Conservation (phyloP, 2,329 filamentous ascomycete species). For the Teratosphaeria zuluensis region DNA sequence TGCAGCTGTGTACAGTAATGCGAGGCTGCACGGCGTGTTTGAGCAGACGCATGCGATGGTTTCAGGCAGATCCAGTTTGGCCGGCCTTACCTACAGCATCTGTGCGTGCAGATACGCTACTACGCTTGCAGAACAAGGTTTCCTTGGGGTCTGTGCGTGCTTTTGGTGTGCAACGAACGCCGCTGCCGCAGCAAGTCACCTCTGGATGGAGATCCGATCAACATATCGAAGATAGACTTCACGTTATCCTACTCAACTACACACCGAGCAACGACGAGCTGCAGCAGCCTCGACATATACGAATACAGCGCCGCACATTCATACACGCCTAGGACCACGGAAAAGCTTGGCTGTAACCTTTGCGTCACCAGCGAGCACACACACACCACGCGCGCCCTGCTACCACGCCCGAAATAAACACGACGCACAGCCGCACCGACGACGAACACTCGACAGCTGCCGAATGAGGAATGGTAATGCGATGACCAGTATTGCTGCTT, state of each 20-base stretch:
- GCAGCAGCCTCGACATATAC: neutral
- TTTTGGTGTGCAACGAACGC: neutral
- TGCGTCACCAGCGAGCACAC: neutral
- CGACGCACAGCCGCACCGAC: neutral
- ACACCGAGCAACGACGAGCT: neutral
- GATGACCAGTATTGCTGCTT: slow-evolving; percentile 1
- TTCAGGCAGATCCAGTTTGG: neutral
- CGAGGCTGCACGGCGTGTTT: neutral
- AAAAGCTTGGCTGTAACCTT: neutral
- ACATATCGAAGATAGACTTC: neutral
- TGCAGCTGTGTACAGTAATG: neutral
- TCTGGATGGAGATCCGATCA: neutral
- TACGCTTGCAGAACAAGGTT: neutral
- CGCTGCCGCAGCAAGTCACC: neutral
- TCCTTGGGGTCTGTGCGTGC: neutral
- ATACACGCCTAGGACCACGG: neutral
- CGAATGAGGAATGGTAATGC: neutral
- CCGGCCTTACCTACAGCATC: neutral
- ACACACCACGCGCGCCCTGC: neutral
- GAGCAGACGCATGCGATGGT: neutral
- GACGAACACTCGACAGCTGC: neutral
- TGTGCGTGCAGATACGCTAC: neutral
- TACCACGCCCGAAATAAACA: neutral
- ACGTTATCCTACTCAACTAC: neutral
- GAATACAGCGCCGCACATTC: neutral